These are phyloP conservation scores for Suillus weaverae DNA, from an alignment of 768 basidiomycete genomes.

Conservation along the genomic window DNA sequence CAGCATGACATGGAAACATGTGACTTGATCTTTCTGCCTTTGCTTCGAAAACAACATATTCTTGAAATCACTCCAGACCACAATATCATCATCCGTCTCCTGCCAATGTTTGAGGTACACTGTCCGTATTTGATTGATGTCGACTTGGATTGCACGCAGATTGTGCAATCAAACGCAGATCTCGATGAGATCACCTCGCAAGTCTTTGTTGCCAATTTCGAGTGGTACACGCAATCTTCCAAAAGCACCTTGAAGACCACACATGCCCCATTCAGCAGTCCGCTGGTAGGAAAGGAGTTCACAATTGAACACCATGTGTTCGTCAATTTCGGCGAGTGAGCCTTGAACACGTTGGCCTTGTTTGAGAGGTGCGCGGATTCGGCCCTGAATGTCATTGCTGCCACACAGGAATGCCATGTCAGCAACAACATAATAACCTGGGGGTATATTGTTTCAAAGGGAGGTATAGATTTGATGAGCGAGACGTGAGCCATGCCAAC, in stretches of 20 bases:
- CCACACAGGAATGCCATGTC: no score
- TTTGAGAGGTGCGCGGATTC: constrained; percentile 19
- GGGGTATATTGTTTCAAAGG: no score
- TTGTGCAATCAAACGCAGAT: constrained; percentile 36
- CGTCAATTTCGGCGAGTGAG: not conserved
- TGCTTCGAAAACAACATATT: constrained; percentile 41
- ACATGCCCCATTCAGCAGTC: constrained; percentile 55
- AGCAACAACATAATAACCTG: no score
- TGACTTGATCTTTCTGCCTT: constrained; percentile 33
- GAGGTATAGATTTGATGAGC: no score
- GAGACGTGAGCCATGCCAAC: no score
- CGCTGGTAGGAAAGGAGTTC: constrained; percentile 37
- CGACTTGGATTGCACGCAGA: constrained; percentile 35
- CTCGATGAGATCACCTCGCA: constrained; percentile 36
- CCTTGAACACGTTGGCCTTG: constrained; percentile 55
- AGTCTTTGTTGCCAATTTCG: constrained; percentile 29
- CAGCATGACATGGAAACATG: constrained; percentile 33
- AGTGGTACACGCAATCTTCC: constrained; percentile 44
- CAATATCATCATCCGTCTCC: constrained; percentile 15
- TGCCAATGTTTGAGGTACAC: constrained; percentile 45
- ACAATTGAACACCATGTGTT: not conserved
- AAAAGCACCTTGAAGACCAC: constrained; percentile 45
- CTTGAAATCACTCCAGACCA: constrained; percentile 39
- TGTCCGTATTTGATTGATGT: constrained; percentile 41
- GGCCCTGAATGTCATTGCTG: no score